Evolutionary conservation across 192 early-diverging fungal species (phyloP), one percentile per base, ranked within the genome.

Genomic region (Funneliformis mosseae): DNA sequence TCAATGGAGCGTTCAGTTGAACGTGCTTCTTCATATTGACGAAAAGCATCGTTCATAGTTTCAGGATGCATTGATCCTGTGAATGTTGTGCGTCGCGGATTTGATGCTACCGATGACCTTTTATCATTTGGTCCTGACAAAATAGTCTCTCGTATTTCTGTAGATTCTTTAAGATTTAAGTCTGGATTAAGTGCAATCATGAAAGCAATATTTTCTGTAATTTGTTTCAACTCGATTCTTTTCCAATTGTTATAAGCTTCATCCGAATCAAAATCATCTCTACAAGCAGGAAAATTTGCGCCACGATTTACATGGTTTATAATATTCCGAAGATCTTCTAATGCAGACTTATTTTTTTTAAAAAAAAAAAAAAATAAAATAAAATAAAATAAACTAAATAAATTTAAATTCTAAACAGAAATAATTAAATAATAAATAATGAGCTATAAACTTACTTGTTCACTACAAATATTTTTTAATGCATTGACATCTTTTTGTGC

Each of bases 171-270:
- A 59, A 41, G 16, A 16, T 1, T 28, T 38, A 70, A 3, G 16
- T 27, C 43, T 21, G 78, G 67, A 70, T 60, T 70, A 7, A 70
- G 39, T 55, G 14, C 18, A 8, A 70, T 23, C 48, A 79, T 70
- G 7, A 68, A 23, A 1, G 50, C 21, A 48, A 79, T 70, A 50
- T 70, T 66, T n/a, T 79, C 78, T 23, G 16, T 1, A 27, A 79
- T 28, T 14, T 67, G 69, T 60, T 71, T 79, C 59, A 60, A 33
- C 39, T 79, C 78, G 11, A 70, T 50, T n/a, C 38, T 9, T 79
- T 79, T 79, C 78, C 78, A 79, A 59, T 69, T 70, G 60, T 68
- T 70, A 70, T 79, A 79, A 38, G 27, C 78, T 46, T 79, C 78
- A 38, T 70, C 67, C 0, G 78, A 45, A 39, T 69, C 78, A 66